Evolutionary conservation across 352 stramenopile species (phyloP).

Genomic region (Elongisporangium prolatum): DNA sequence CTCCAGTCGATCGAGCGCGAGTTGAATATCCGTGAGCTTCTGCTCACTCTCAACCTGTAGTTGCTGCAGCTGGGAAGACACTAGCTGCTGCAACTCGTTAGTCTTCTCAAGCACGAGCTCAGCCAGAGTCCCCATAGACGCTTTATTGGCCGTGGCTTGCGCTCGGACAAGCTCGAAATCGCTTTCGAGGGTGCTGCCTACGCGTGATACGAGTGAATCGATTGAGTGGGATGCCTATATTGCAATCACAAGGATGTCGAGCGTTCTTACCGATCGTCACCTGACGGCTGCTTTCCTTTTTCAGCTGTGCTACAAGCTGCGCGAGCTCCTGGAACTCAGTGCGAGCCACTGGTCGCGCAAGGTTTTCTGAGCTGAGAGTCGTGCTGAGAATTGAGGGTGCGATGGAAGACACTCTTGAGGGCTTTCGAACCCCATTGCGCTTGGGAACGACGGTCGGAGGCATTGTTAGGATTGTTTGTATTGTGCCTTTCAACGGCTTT

Average conservation of each 20-base stretch:
- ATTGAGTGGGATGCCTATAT: neutral
- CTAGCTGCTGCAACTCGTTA: slow-evolving; percentile 29
- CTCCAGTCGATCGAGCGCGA: slow-evolving; percentile 52
- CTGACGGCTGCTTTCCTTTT: slow-evolving; percentile 37
- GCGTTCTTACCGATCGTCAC: slow-evolving; percentile 25
- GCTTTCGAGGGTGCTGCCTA: slow-evolving; percentile 44
- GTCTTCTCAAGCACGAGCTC: slow-evolving; percentile 48
- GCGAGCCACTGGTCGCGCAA: slow-evolving; percentile 40
- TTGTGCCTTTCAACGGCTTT: neutral
- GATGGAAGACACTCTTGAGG: neutral
- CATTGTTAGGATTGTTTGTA: neutral
- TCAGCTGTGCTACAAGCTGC: slow-evolving; percentile 31
- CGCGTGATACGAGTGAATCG: neutral
- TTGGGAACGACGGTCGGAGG: neutral
- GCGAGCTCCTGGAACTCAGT: slow-evolving; percentile 62
- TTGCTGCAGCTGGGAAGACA: slow-evolving; percentile 32
- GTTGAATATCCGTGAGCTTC: slow-evolving; percentile 34
- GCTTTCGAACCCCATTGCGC: neutral
- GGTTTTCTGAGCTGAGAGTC: neutral
- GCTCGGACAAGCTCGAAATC: slow-evolving; percentile 42
- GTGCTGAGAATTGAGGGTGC: neutral
- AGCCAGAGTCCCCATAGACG: slow-evolving; percentile 29
- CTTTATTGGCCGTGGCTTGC: slow-evolving; percentile 44
- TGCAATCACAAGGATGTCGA: neutral
- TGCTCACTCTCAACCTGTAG: slow-evolving; percentile 43